These are phyloP conservation scores for Saposhnikovia divaricata DNA, from an alignment of 129 eudicot species.

Conservation along the genomic window DNA sequence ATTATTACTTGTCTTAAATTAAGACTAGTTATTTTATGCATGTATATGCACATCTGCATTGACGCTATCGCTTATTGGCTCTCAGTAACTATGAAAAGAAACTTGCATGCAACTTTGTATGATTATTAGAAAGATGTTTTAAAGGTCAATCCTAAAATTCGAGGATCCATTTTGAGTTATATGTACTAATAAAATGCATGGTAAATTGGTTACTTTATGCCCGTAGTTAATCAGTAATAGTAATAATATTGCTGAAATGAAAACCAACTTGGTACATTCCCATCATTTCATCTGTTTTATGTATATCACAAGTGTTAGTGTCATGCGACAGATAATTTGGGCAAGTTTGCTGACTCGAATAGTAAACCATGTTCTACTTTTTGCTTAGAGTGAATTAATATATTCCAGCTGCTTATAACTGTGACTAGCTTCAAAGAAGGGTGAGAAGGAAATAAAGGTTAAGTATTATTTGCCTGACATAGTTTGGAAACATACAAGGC, in stretches of 20 bases:
- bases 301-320: too few species aligned
- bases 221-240: background rate
- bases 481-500: background rate
- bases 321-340: background rate
- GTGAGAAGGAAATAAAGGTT: background rate
- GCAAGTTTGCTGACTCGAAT: background rate
- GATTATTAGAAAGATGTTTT: background rate
- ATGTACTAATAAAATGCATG: background rate
- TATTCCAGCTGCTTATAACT: background rate
- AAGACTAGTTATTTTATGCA: conserved; percentile 1
- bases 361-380: background rate
- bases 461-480: background rate
- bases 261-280: background rate
- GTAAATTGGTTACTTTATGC: background rate
- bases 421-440: background rate
- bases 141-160: background rate
- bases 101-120: background rate
- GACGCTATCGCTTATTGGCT: background rate
- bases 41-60: background rate
- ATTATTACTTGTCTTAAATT: background rate
- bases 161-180: background rate
- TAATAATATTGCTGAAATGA: background rate
- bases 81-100: background rate
- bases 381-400: background rate
- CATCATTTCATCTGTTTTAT: background rate